These are phyloP conservation scores for Solanum ahanhuiri DNA, from an alignment of 257 asterid species.

Conservation along the genomic window DNA sequence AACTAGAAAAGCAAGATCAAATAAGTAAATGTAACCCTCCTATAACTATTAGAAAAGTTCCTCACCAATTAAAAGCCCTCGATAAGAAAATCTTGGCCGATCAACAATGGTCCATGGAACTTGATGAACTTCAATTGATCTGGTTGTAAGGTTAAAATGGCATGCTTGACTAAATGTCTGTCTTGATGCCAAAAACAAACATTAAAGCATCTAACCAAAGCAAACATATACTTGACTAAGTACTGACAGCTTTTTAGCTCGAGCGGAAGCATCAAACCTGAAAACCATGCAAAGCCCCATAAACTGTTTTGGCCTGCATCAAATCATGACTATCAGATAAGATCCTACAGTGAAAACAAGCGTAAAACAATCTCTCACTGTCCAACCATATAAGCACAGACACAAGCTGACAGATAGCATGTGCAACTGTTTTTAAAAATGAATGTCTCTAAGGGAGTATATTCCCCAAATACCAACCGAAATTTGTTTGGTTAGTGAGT, in stretches of 20 bases:
- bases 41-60: neutral
- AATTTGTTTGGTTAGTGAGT: neutral
- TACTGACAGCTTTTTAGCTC: neutral
- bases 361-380: neutral
- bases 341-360: neutral
- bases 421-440: neutral
- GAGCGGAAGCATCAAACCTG: conserved; percentile 38
- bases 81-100: conserved; percentile 78
- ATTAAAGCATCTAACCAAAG: neutral
- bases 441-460: neutral
- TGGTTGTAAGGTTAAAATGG: conserved; percentile 35
- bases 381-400: neutral
- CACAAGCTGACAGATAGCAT: neutral
- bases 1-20: neutral
- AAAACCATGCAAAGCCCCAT: conserved; percentile 89
- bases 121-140: conserved; percentile 56
- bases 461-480: neutral
- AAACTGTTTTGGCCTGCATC: conserved; percentile 83
- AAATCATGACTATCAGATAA: neutral
- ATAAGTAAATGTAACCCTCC: neutral
- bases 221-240: neutral
- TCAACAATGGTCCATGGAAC: conserved; percentile 79
- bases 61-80: conserved; percentile 92
- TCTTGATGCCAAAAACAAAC: neutral
- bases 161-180: conserved; percentile 99